phyloP scores from a whole-genome alignment of 2,329 filamentous ascomycete species.

The Dichotomopilus funicola region DNA sequence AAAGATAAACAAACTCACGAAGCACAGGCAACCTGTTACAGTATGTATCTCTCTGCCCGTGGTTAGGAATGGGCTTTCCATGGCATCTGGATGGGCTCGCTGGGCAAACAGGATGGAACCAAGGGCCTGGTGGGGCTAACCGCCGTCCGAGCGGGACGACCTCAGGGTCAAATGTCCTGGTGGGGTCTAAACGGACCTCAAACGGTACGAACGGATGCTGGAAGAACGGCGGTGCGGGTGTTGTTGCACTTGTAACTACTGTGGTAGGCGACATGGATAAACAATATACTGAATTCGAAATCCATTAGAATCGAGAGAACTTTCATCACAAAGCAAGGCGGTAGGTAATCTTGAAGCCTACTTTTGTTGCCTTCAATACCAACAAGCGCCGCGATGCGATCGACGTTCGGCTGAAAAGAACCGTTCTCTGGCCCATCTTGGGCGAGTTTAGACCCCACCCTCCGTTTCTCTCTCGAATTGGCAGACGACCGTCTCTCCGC shows the following conservation, averaged over 20 bases:
- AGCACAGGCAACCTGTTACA: too few species aligned
- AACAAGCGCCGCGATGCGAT: not conserved
- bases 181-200: slow-evolving; percentile 1
- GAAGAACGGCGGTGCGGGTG: too few species aligned
- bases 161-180: slow-evolving; percentile 7
- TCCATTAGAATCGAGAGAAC: not conserved
- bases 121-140: slow-evolving; percentile 8
- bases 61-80: not conserved
- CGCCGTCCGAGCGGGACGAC: not conserved
- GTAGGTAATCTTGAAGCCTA: not conserved
- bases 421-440: not conserved
- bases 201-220: not conserved
- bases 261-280: not conserved
- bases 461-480: too few species aligned
- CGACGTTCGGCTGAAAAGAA: slow-evolving; percentile 6
- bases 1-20: too few species aligned
- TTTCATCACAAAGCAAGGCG: not conserved
- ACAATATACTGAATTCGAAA: not conserved
- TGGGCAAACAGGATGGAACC: slow-evolving; percentile 7
- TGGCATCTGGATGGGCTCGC: not conserved
- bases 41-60: too few species aligned
- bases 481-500: too few species aligned
- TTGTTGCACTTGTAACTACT: too few species aligned
- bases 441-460: not conserved
- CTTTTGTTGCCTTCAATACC: not conserved